These are phyloP conservation scores for Amphicarpaea edgeworthii DNA, from an alignment of 306 rosid genomes.

Conservation along the genomic window DNA sequence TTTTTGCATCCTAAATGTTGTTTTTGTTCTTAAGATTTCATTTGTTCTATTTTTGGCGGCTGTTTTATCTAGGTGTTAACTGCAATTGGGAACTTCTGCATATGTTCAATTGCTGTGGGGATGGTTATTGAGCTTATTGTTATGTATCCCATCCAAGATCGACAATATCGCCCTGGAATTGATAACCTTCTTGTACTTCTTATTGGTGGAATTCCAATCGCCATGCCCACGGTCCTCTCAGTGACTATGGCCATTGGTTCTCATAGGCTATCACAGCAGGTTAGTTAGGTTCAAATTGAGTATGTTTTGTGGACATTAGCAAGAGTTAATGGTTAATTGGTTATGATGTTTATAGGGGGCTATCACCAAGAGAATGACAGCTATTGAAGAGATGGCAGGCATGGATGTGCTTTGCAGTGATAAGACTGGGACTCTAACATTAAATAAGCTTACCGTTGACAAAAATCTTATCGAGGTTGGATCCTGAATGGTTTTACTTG, in stretches of 20 bases:
- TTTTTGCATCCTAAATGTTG: background rate
- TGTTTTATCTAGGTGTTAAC: constrained; percentile 81
- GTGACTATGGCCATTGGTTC: constrained; percentile 98
- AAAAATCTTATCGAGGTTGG: constrained; percentile 86
- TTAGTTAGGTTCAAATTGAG: constrained; percentile 40
- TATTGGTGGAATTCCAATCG: constrained; percentile 95
- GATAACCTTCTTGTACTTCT: constrained; percentile 95
- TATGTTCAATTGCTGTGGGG: constrained; percentile 90
- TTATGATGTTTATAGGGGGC: constrained; percentile 70
- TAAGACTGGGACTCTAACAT: constrained; percentile 87
- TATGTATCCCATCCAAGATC: constrained; percentile 93
- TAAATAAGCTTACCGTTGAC: constrained; percentile 84
- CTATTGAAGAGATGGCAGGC: constrained; percentile 98
- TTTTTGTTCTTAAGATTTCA: background rate
- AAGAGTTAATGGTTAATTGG: constrained; percentile 26
- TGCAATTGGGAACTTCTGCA: constrained; percentile 93
- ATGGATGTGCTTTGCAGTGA: constrained; percentile 98
- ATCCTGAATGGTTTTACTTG: constrained; percentile 35
- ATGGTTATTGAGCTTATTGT: constrained; percentile 84
- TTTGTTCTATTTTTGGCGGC: constrained; percentile 32
- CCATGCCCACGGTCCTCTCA: constrained; percentile 94
- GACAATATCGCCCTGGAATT: constrained; percentile 84
- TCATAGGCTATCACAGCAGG: constrained; percentile 91
- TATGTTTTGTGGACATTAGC: constrained; percentile 7
- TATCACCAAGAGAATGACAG: constrained; percentile 95